Conservation (phyloP, 208 protist species). For the Naegleria gruberi region DNA sequence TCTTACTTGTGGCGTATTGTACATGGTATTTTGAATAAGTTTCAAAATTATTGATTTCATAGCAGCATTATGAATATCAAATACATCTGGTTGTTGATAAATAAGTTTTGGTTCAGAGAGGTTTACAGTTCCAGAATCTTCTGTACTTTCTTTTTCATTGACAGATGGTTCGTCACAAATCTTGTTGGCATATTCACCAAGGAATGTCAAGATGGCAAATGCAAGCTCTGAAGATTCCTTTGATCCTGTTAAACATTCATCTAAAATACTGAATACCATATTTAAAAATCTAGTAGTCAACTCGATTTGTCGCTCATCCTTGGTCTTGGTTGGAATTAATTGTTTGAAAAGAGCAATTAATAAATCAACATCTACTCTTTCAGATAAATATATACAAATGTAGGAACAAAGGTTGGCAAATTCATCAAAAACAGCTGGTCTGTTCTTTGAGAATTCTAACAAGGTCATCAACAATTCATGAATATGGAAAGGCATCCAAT, state of each 20-base stretch:
- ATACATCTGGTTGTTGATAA: neutral
- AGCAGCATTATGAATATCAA: neutral
- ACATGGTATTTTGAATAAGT: slow-evolving; percentile 3
- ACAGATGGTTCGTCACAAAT: neutral
- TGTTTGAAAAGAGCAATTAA: neutral
- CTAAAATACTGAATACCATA: slow-evolving; percentile 10
- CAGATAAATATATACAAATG: slow-evolving; percentile 10
- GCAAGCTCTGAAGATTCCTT: neutral
- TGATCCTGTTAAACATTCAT: neutral
- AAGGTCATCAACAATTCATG: neutral
- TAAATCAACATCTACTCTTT: slow-evolving; percentile 8
- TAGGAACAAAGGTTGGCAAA: neutral
- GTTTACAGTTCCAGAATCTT: neutral
- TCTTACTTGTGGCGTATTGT: slow-evolving; percentile 17
- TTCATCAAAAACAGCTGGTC: neutral
- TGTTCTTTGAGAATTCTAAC: neutral
- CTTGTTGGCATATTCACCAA: slow-evolving; percentile 18
- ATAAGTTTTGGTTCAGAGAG: neutral
- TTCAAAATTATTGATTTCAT: slow-evolving; percentile 20
- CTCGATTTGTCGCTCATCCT: neutral
- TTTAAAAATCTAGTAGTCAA: neutral
- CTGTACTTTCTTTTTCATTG: neutral
- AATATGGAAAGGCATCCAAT: slow-evolving; percentile 11
- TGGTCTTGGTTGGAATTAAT: neutral
- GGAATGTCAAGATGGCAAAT: neutral